Evolutionary conservation across 306 rosid species (phyloP).

Genomic region (Begonia masoniana): DNA sequence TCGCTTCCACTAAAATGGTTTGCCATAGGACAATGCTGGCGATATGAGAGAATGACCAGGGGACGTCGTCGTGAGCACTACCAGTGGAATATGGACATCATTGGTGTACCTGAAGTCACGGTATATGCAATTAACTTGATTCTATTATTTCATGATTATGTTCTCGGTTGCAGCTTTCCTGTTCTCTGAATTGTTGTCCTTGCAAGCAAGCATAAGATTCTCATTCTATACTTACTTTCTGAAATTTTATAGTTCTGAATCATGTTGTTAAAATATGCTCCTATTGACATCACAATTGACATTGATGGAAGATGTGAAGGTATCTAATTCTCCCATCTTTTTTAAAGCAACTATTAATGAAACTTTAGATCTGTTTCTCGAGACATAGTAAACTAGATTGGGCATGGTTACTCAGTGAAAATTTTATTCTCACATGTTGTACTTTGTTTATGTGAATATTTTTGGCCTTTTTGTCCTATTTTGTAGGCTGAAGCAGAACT

Average conservation of each 20-base stretch:
- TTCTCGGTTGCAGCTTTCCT: too few relatives aligned
- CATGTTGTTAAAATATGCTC: too few relatives aligned
- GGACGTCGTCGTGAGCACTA: slow-evolving; percentile 95
- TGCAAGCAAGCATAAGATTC: too few relatives aligned
- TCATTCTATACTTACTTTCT: too few relatives aligned
- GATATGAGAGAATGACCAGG: slow-evolving; percentile 97
- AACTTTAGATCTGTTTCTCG: too few relatives aligned
- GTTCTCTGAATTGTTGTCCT: too few relatives aligned
- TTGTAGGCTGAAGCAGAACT: slow-evolving; percentile 94
- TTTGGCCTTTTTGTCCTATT: slow-evolving; percentile 1
- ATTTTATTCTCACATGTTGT: slow-evolving; percentile 2
- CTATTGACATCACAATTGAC: too few relatives aligned
- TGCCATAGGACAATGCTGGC: slow-evolving; percentile 97
- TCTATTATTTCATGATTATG: neutral
- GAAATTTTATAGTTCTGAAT: too few relatives aligned
- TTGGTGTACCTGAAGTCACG: slow-evolving; percentile 82
- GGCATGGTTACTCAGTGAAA: neutral
- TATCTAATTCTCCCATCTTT: too few relatives aligned
- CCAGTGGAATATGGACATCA: slow-evolving; percentile 97
- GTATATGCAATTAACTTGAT: slow-evolving; percentile 24
- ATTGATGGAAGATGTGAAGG: too few relatives aligned
- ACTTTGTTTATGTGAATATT: neutral
- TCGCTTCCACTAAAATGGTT: slow-evolving; percentile 94
- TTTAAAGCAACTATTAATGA: too few relatives aligned
- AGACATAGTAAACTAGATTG: too few relatives aligned